Base-by-base conservation (phyloP, 805 yeast species). In the Metschnikowia chrysomelidarum region DNA sequence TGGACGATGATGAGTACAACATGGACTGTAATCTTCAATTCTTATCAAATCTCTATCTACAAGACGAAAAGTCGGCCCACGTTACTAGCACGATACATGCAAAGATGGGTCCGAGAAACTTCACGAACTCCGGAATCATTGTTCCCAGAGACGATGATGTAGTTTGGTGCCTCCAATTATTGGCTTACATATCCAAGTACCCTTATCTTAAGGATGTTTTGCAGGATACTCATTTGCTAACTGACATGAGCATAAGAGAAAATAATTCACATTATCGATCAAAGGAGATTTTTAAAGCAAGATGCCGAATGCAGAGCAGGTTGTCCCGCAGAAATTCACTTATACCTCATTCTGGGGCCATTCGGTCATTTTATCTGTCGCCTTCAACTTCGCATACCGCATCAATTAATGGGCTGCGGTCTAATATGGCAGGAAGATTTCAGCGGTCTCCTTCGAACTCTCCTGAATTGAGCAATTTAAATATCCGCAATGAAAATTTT, bases 121-220 rank as follows among this genome's bases (percentile, higher is more conserved):
- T 67, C 43, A 65, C 71, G 11, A 69, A 64, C 16, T 61, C 82
- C 26, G 95, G 95, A 2, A 78, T 80, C 15, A 71, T 89, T n/a
- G 74, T 88, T 5, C 97, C 97, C 1, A 75, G 87, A 38, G 95
- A 86, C 44, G 97, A 91, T 56, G 98, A 91, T 54, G 86, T 91
- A 12, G 80, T 87, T 23, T 88, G 96, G 96, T 83, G 95, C 4
- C 67, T 91, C 35, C 98, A 91, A 59, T 70, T 93, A 14, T 60
- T 93, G 32, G 98, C 98, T 10, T 91, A 88, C 59, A 86, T 89
- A 26, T 88, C 97, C 4, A 91, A 91, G 59, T 91, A 93, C 53
- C 81, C 96, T 0, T 74, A 78, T 43, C 65, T 89, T 57, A 84
- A 89, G 51, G 81, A 78, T 24, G 71, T 71, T 30, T 65, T 91